Evolutionary conservation across 441 rosid genomes (phyloP).

Genomic region (Adansonia rubrostipa): DNA sequence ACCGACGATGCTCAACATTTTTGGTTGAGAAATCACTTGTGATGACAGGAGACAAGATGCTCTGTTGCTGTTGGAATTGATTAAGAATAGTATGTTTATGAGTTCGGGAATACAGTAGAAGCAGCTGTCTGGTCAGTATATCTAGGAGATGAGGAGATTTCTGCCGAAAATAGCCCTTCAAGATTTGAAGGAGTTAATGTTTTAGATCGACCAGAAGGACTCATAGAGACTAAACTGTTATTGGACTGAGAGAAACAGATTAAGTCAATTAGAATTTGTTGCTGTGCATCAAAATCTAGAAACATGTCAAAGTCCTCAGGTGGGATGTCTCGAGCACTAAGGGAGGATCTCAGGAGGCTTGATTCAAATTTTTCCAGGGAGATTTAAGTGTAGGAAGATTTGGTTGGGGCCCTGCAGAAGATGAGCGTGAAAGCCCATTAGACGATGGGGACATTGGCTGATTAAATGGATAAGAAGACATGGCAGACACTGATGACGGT

Average conservation of each 20-base stretch:
- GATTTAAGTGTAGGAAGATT: slow-evolving; percentile 61
- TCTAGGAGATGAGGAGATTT: slow-evolving; percentile 50
- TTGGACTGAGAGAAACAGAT: slow-evolving; percentile 41
- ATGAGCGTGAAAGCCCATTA: slow-evolving; percentile 40
- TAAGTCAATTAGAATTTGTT: slow-evolving; percentile 51
- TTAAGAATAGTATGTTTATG: slow-evolving; percentile 52
- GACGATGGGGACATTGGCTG: slow-evolving; percentile 62
- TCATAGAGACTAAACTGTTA: slow-evolving; percentile 25
- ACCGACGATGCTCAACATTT: slow-evolving; percentile 47
- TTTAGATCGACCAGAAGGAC: slow-evolving; percentile 46
- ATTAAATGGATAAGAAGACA: slow-evolving; percentile 53
- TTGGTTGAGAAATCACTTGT: slow-evolving; percentile 54
- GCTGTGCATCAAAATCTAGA: slow-evolving; percentile 53
- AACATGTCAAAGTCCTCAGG: slow-evolving; percentile 40
- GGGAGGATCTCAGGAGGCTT: slow-evolving; percentile 62
- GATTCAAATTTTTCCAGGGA: slow-evolving; percentile 64
- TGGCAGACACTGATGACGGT: slow-evolving; percentile 47
- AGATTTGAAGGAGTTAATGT: slow-evolving; percentile 52
- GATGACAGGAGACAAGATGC: slow-evolving; percentile 52
- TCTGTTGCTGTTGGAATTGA: slow-evolving; percentile 53
- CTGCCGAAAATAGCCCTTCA: slow-evolving; percentile 59
- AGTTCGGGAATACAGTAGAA: slow-evolving; percentile 48
- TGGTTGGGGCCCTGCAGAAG: slow-evolving; percentile 57
- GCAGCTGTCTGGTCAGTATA: slow-evolving; percentile 47
- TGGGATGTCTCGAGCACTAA: slow-evolving; percentile 57